Base-by-base conservation (phyloP, 1,139 yeast species). In the Tardiomyces digboiensis region DNA sequence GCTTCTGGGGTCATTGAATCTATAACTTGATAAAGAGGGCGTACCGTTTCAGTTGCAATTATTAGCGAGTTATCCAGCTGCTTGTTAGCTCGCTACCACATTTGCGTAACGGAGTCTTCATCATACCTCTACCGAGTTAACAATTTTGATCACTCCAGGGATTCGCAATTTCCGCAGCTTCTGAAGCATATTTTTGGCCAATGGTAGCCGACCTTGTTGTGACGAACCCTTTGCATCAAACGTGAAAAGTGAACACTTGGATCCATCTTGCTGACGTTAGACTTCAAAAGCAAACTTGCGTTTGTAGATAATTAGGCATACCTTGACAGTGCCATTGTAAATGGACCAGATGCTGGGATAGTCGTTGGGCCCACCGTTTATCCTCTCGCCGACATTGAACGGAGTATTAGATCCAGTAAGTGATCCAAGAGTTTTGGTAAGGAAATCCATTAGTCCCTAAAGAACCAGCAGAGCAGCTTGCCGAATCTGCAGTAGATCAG, bases 41-140 rank as follows among this genome's bases (percentile, higher is more conserved):
- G 56, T 1, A 83, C 87, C 13, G 77, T 73, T 60, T 91, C 98
- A 1, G 95, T 83, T 7, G 88, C 72, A 21, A 89, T 71, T 53
- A 82, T 81, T n/a, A 84, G 64, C 40, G 62, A 64, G 19, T 71
- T 66, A 41, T 81, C 86, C 38, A 74, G 72, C 58, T 83, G 67
- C n/a, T n/a, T n/a, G n/a, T n/a, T n/a, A n/a, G n/a, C n/a, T n/a
- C n/a, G n/a, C n/a, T n/a, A n/a, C n/a, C n/a, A n/a, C n/a, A n/a
- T n/a, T n/a, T n/a, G n/a, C n/a, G n/a, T n/a, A n/a, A n/a, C n/a
- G n/a, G n/a, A n/a, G n/a, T n/a, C n/a, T n/a, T n/a, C 12, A 8
- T 26, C 33, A 8, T 26, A 26, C 33, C 33, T 26, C 33, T 5
- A 26, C 71, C 29, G 83, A 76, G 52, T 89, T 97, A 12, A 85